Base-by-base conservation (phyloP, 345 rosid genomes). In the Kernera saxatilis region DNA sequence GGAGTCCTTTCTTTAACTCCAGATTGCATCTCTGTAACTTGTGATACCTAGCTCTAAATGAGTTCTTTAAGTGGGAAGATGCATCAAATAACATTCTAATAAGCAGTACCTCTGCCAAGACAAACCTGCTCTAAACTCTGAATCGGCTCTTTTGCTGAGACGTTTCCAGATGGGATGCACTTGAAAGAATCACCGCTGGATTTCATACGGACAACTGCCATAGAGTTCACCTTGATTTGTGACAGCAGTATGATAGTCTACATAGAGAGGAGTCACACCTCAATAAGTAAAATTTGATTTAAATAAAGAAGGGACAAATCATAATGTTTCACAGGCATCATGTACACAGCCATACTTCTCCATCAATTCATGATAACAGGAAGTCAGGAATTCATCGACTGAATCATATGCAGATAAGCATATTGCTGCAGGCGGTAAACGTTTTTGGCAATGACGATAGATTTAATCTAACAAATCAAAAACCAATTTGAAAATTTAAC, bases 201-300 rank as follows among this genome's bases (percentile, higher is more conserved):
- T 74, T 82, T 88, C 87, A 92, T 84, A 8, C 83, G 82, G 39
- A 84, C 85, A 75, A 92, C 73, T 44, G 93, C 91, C 78, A 92
- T 87, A 29, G 87, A 77, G 80, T 92, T 92, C 73, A 90, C 82
- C 80, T 87, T 88, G 70, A 92, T 87, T 77, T 92, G 94, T 75
- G 86, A 84, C 41, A 90, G 44, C 60, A 92, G 79, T 12, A 87
- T 71, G 77, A 88, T 78, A 78, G 79, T 79, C 93, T 88, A 81
- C 84, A 84, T 46, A 55, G 13, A 62, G 23, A 83, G 35, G 23
- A 78, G 58, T 68, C 66, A 37, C 45, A 44, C 50, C 35, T 41
- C 62, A 23, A 77, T 57, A 43, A 50, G 54, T 1, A 52, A 51
- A 8, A 11, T 13, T 43, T 17, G 29, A 13, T 36, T 15, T 10